Percentiles rank a stretch among this genome's conserved stretches.
Evolutionary conservation across 257 asterid genomes (phyloP).

Genomic region (Nicotiana undulata): DNA sequence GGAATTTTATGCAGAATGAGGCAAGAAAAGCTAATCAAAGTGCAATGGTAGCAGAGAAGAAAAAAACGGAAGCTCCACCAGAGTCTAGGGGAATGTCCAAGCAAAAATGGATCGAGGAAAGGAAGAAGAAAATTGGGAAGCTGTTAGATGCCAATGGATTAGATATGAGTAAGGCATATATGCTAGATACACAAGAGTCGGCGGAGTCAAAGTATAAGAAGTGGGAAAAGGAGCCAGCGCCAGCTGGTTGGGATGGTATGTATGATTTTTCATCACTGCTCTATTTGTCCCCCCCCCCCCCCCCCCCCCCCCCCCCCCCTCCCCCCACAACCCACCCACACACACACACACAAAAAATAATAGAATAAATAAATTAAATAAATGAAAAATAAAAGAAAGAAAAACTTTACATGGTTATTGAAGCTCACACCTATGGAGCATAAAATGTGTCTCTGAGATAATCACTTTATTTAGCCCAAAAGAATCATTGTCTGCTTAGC

Average conservation of each 20-base stretch:
- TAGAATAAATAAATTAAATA: neutral
- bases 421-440: neutral
- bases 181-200: constrained; percentile 87
- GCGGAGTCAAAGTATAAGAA: constrained; percentile 85
- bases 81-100: constrained; percentile 93
- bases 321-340: too few relatives aligned
- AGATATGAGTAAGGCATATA: constrained; percentile 84
- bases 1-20: constrained; percentile 41
- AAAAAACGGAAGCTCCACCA: constrained; percentile 54
- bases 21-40: constrained; percentile 93
- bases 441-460: neutral
- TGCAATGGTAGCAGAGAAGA: constrained; percentile 85
- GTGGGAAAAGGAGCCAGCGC: constrained; percentile 95
- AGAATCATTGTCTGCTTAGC: neutral
- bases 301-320: neutral
- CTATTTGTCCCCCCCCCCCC: neutral
- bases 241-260: constrained; percentile 97
- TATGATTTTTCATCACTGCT: neutral
- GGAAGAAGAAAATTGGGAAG: constrained; percentile 88
- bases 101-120: constrained; percentile 94
- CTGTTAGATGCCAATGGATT: constrained; percentile 87
- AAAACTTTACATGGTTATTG: neutral
- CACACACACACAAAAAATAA: too few relatives aligned
- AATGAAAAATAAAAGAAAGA: neutral
- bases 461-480: neutral